Conservation (phyloP, 192 early-diverging fungal species). For the Diversispora epigaea region DNA sequence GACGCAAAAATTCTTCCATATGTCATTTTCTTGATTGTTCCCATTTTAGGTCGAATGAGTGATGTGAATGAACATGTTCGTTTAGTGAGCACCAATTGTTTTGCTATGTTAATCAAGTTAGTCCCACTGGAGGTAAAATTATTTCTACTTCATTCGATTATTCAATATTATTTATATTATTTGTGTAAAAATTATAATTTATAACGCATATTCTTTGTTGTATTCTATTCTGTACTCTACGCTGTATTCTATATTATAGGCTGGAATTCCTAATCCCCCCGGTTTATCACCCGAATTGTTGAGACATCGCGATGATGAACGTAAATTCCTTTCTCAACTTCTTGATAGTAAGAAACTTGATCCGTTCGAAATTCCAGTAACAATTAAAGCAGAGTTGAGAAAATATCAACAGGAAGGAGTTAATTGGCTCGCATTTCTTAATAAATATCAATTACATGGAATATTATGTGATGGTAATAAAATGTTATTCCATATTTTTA, state of each 20-base stretch:
- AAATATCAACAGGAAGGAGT: constrained; percentile 98
- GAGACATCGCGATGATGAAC: constrained; percentile 81
- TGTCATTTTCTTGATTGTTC: constrained; percentile 96
- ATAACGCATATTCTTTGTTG: too few relatives aligned
- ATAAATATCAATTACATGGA: constrained; percentile 95
- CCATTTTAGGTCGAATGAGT: constrained; percentile 95
- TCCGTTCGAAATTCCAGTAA: constrained; percentile 80
- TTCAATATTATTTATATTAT: background rate
- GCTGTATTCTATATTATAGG: constrained; percentile 33
- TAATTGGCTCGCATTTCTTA: constrained; percentile 97
- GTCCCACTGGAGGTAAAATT: constrained; percentile 80
- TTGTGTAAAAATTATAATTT: background rate
- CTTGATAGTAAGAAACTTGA: constrained; percentile 86
- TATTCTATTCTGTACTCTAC: too few relatives aligned
- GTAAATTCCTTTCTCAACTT: constrained; percentile 91
- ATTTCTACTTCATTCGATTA: background rate
- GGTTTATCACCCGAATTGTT: constrained; percentile 81
- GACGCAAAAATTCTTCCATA: constrained; percentile 88
- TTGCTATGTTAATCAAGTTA: constrained; percentile 93
- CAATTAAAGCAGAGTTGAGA: constrained; percentile 90
- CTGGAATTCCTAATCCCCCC: constrained; percentile 90
- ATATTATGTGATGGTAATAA: constrained; percentile 88
- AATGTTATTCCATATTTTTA: background rate
- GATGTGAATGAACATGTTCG: constrained; percentile 90
- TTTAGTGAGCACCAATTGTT: constrained; percentile 87